Base-by-base conservation (phyloP, 148 eudicot genomes). In the Heliamphora exappendiculata region DNA sequence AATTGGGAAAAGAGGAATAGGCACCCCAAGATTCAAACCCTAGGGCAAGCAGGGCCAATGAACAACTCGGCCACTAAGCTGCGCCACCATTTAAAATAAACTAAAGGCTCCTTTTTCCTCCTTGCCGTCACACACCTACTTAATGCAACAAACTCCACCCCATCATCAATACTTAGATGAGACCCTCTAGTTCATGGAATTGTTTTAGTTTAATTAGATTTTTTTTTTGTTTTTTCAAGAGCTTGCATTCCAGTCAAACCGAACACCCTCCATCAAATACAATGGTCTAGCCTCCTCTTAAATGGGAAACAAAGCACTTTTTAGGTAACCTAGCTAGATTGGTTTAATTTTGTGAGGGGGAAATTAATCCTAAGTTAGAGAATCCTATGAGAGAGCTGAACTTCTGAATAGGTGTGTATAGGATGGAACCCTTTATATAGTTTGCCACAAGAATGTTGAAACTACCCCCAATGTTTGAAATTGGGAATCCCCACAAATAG, bases 301-400 rank as follows among this genome's bases (percentile, higher is more conserved):
- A 73, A 73, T 26, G 22, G 50, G n/a, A 57, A 39, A 34, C 29
- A 20, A n/a, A n/a, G n/a, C 64, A 36, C 29, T 73, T 73, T 73
- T 14, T 12, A 36, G 45, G 4, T 34, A 1, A 34, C 10, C 17
- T 12, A 63, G 37, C 24, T 69, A 29, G 60, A 72, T 72, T 53
- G 75, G 26, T 55, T 50, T 34, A 47, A n/a, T n/a, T n/a, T n/a
- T n/a, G n/a, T n/a, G 9, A 29, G 29, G 62, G 28, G 9, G 60
- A 44, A n/a, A n/a, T n/a, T 33, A 0, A 31, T 50, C 34, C 24
- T 1, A 72, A 37, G n/a, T 53, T 54, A 36, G 47, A 54, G 75
- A 54, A 72, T 72, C 75, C 75, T 14, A 55, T 55, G 76, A 50
- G 34, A 26, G 49, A 17, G 13, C 16, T 41, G 20, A 24, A 28